Evolutionary conservation across 305 asterid genomes (phyloP), one percentile per base, ranked within the genome.

Genomic region (Rubia tinctorum): DNA sequence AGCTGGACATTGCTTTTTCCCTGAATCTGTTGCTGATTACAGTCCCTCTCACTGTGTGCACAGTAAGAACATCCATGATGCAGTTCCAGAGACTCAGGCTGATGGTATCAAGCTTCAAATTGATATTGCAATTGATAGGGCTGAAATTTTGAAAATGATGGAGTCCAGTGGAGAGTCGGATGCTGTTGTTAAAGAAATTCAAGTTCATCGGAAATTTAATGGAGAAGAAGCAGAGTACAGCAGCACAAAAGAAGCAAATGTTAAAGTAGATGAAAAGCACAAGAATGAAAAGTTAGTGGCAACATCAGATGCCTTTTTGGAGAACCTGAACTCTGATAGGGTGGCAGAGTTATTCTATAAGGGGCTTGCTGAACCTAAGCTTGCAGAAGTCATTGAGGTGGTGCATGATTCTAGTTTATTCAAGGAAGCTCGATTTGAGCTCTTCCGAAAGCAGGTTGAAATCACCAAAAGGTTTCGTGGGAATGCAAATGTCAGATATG

Each of bases 91-190:
- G 77, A 71, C 80, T 75, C 84, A 73, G 68, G 86, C 73, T 72
- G 75, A 75, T 72, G 87, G 82, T 69, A 82, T 88, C 72, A 85
- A 86, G 70, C 75, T 90, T 80, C 88, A 86, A 66, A 80, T 90
- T 83, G 91, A 90, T 78, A 84, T 90, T 81, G 88, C 83, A 59
- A 79, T 90, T 69, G 85, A 79, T 79, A 91, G 90, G 65, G 69
- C 86, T 42, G 88, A 89, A 80, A 80, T 78, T 34, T 81, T 73
- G 66, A 75, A 78, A 62, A 44, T 66, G 63, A 73, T 71, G 75
- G 97, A 92, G 80, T 88, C 86, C 62, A 82, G 87, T 79, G 98
- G 94, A 70, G 98, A 89, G 76, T 90, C 97, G 72, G 83, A 83
- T 84, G 86, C 82, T 79, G 67, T 80, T 44, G 77, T 83, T 73